These are phyloP conservation scores for Apiospora sp. DNA, from an alignment of 2,329 filamentous ascomycete species.

Conservation along the genomic window DNA sequence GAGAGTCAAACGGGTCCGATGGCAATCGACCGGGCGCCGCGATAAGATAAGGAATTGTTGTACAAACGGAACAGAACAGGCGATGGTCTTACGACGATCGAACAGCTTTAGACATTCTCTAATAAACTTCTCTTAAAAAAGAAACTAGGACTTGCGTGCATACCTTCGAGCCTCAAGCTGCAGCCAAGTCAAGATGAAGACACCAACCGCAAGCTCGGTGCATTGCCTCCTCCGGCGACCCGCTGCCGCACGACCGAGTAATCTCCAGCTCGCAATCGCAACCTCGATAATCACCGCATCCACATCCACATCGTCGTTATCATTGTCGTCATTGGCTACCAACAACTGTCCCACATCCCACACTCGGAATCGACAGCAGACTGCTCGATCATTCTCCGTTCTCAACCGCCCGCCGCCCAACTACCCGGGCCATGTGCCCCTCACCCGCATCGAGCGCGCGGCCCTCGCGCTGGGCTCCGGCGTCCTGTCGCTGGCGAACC, in stretches of 20 bases:
- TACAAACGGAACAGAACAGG: background rate
- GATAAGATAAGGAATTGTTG: slow-evolving; percentile 22
- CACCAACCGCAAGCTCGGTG: slow-evolving; percentile 7
- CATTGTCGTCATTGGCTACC: background rate
- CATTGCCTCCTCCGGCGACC: slow-evolving; percentile 17
- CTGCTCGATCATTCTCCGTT: slow-evolving; percentile 70
- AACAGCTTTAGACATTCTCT: background rate
- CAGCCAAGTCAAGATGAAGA: slow-evolving; percentile 11
- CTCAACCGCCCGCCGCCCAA: slow-evolving; percentile 85
- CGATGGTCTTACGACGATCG: slow-evolving; percentile 11
- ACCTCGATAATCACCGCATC: slow-evolving; percentile 2
- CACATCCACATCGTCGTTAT: slow-evolving; percentile 38
- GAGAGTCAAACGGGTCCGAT: background rate
- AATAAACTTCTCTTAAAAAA: background rate
- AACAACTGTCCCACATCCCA: background rate
- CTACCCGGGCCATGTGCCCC: slow-evolving; percentile 91
- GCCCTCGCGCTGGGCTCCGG: slow-evolving; percentile 73
- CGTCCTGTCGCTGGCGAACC: slow-evolving; percentile 72
- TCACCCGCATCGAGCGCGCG: slow-evolving; percentile 79
- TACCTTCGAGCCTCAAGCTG: background rate
- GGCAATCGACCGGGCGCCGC: background rate
- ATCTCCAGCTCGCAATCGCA: background rate
- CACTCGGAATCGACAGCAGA: background rate
- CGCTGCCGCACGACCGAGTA: background rate
- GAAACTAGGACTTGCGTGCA: background rate